Base-by-base conservation (phyloP, 805 yeast genomes). In the Pichia exigua region DNA sequence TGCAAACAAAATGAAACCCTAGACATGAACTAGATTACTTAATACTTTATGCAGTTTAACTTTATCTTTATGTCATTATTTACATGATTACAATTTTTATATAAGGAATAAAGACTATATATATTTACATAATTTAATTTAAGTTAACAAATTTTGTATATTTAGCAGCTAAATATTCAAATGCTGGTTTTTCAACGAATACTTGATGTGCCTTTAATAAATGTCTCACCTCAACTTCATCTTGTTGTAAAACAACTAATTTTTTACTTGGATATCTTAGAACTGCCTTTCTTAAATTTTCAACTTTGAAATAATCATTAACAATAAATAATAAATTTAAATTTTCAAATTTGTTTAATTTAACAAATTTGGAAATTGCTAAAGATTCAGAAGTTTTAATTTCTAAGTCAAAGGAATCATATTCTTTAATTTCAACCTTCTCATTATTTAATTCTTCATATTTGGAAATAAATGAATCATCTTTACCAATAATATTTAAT, bases 161-260 rank as follows among this genome's bases (percentile, higher is more conserved):
- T 49, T 59, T 59, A 38, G 59, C 63, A 10, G 75, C 77, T 51
- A 82, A 71, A 74, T 81, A 83, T 63, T 82, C 79, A 58, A 90
- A 76, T 2, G 96, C 91, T 24, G 72, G 72, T 59, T 78, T 71
- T 67, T 89, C 96, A 53, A 90, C 77, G 59, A 80, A 79, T 53
- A 90, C 72, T 57, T 88, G 77, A 61, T 85, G 78, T 15, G 97
- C 92, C 68, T 81, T 85, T 55, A 91, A 77, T 48, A 91, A 61
- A 65, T 90, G 96, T 68, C 91, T 81, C 20, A 91, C 92, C 64
- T 85, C 87, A 39, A 89, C 79, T 22, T 84, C 85, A 61, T 88
- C 95, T 65, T 85, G 83, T 56, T 81, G 79, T 54, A 86, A 69
- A 35, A 90, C 81, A 54, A 77, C 84, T 44, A 87, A 78, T 60